phyloP scores from a whole-genome alignment of 768 basidiomycete species.

The Lanmaoa rubissima region DNA sequence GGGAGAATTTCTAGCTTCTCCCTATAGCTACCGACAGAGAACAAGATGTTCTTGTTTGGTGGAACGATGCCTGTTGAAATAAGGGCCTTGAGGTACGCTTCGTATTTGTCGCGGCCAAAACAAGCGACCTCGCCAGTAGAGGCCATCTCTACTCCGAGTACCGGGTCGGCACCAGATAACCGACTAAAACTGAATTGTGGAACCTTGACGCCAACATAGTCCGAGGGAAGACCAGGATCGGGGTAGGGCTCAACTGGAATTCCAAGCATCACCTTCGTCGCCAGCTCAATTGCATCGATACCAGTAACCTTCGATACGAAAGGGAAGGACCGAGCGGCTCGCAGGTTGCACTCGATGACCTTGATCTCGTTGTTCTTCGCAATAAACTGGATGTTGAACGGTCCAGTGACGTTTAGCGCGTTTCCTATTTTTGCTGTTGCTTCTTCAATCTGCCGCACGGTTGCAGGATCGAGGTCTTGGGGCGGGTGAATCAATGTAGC shows the following conservation, averaged over 20 bases:
- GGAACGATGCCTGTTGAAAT: slow-evolving; percentile 94
- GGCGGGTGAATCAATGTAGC: slow-evolving; percentile 98
- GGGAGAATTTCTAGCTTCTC: slow-evolving; percentile 97
- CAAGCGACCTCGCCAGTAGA: slow-evolving; percentile 99
- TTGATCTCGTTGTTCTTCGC: slow-evolving; percentile 99
- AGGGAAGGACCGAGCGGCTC: slow-evolving; percentile 96
- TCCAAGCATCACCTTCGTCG: slow-evolving; percentile 97
- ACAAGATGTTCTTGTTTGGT: slow-evolving; percentile 96
- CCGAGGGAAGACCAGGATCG: slow-evolving; percentile 77
- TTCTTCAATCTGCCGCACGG: slow-evolving; percentile 93
- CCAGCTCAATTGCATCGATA: slow-evolving; percentile 97
- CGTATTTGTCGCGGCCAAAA: slow-evolving; percentile 96
- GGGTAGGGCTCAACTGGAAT: slow-evolving; percentile 90
- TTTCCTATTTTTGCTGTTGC: slow-evolving; percentile 98
- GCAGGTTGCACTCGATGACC: slow-evolving; percentile 98
- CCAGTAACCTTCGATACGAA: slow-evolving; percentile 99
- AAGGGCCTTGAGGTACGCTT: slow-evolving; percentile 96
- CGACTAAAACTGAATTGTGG: slow-evolving; percentile 99
- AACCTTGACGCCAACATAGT: slow-evolving; percentile 98
- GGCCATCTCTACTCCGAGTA: slow-evolving; percentile 99
- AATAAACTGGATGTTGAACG: slow-evolving; percentile 99
- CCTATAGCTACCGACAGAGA: slow-evolving; percentile 95
- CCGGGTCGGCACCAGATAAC: slow-evolving; percentile 94
- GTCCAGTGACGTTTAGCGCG: slow-evolving; percentile 96
- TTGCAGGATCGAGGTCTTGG: slow-evolving; percentile 96